These are phyloP conservation scores for Firmiana major DNA, from an alignment of 345 rosid genomes.

Conservation along the genomic window DNA sequence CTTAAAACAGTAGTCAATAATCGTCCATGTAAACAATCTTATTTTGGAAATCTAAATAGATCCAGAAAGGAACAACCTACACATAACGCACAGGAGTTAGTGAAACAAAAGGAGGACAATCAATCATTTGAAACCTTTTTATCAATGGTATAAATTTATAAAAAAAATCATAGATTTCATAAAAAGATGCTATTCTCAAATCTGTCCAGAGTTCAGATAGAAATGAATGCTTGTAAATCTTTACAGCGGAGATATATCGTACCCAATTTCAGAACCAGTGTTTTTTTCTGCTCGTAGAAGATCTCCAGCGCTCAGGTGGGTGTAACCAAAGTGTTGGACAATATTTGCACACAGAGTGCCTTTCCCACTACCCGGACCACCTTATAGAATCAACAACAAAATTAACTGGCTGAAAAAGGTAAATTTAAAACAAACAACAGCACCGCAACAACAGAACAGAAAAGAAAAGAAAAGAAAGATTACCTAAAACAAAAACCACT, in stretches of 20 bases:
- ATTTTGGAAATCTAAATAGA: neutral
- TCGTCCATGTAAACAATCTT: neutral
- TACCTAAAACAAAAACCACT: conserved; percentile 89
- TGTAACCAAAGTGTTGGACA: conserved; percentile 59
- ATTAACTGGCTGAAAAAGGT: neutral
- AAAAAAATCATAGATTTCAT: neutral
- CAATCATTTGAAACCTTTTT: neutral
- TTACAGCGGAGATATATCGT: conserved; percentile 7
- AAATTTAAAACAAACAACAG: neutral
- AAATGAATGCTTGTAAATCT: neutral
- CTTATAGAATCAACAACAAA: conserved; percentile 31
- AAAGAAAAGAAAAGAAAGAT: conserved; percentile 2
- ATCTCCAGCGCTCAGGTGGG: conserved; percentile 83
- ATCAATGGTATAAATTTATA: neutral
- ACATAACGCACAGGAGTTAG: neutral
- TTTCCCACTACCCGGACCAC: conserved; percentile 94
- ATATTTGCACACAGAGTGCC: conserved; percentile 76
- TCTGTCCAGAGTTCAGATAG: neutral
- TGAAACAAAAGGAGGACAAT: neutral
- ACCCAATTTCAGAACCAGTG: conserved; percentile 83
- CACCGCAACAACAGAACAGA: too few relatives aligned
- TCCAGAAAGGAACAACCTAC: neutral
- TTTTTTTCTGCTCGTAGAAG: conserved; percentile 66
- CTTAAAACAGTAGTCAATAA: neutral
- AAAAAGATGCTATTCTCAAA: neutral